These are phyloP conservation scores for Plantago ovata DNA, from an alignment of 257 asterid species.

Conservation along the genomic window DNA sequence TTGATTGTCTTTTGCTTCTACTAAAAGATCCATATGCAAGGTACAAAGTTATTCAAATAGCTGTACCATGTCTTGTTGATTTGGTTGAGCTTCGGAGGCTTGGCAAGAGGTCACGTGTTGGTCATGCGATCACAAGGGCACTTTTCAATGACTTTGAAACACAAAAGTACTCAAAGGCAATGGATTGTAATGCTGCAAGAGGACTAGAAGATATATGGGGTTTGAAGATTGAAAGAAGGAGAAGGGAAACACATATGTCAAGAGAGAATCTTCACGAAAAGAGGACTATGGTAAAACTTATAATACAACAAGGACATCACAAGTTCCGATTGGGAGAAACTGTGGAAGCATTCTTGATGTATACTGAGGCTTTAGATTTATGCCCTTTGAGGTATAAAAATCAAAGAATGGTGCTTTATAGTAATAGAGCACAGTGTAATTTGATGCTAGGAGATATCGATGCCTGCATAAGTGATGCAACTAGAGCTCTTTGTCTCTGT, in stretches of 20 bases:
- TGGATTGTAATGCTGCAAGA: constrained; percentile 24
- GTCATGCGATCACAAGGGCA: constrained; percentile 48
- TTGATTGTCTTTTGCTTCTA: constrained; percentile 71
- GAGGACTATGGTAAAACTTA: constrained; percentile 30
- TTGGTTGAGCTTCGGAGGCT: constrained; percentile 53
- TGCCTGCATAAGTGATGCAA: constrained; percentile 66
- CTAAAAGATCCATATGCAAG: constrained; percentile 58
- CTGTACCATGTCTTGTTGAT: constrained; percentile 42
- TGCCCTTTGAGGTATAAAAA: constrained; percentile 55
- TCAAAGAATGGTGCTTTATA: constrained; percentile 52
- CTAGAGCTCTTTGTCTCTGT: constrained; percentile 70
- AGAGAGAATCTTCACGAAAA: constrained; percentile 40
- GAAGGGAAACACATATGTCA: constrained; percentile 30
- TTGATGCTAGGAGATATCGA: constrained; percentile 44
- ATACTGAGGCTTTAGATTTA: constrained; percentile 48
- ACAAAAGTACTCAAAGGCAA: constrained; percentile 22
- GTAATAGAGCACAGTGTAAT: constrained; percentile 61
- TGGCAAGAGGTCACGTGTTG: constrained; percentile 51
- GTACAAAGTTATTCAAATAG: constrained; percentile 33
- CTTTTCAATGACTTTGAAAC: constrained; percentile 34
- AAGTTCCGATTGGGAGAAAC: constrained; percentile 41
- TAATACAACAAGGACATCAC: constrained; percentile 54
- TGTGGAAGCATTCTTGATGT: constrained; percentile 48
- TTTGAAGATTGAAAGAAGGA: constrained; percentile 36
- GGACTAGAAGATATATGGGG: constrained; percentile 40